phyloP scores from a whole-genome alignment of 495 filamentous ascomycete genomes.

The Tuber aestivum region DNA sequence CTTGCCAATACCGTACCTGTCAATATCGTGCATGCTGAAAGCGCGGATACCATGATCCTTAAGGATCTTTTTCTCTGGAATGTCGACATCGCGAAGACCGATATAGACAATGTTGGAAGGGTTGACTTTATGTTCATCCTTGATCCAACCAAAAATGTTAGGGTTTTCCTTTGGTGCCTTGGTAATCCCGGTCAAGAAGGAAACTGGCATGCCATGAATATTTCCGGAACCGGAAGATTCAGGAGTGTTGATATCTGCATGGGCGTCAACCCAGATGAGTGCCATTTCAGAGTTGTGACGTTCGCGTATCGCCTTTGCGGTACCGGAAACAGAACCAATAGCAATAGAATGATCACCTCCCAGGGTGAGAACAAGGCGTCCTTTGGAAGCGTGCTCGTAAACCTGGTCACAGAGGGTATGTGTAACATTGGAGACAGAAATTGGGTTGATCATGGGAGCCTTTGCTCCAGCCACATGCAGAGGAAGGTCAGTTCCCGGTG shows the following conservation, averaged over 20 bases:
- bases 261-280: slow-evolving; percentile 97
- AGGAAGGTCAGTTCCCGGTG: slow-evolving; percentile 57
- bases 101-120: slow-evolving; percentile 93
- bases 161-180: slow-evolving; percentile 52
- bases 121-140: slow-evolving; percentile 58
- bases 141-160: slow-evolving; percentile 83
- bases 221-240: slow-evolving; percentile 86
- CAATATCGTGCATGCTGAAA: slow-evolving; percentile 98
- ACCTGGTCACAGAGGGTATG: slow-evolving; percentile 71
- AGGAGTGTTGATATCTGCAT: slow-evolving; percentile 95
- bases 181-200: slow-evolving; percentile 80
- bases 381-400: slow-evolving; percentile 76
- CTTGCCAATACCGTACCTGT: slow-evolving; percentile 88
- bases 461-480: slow-evolving; percentile 52
- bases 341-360: slow-evolving; percentile 96
- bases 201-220: slow-evolving; percentile 96
- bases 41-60: slow-evolving; percentile 85
- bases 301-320: slow-evolving; percentile 76
- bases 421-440: slow-evolving; percentile 82
- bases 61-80: slow-evolving; percentile 82
- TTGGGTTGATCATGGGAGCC: slow-evolving; percentile 76
- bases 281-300: slow-evolving; percentile 72
- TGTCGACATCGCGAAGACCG: slow-evolving; percentile 85
- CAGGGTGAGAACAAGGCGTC: slow-evolving; percentile 83
- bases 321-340: slow-evolving; percentile 83